Evolutionary conservation across 2,329 filamentous ascomycete genomes (phyloP).

Genomic region (Fusarium longipes): DNA sequence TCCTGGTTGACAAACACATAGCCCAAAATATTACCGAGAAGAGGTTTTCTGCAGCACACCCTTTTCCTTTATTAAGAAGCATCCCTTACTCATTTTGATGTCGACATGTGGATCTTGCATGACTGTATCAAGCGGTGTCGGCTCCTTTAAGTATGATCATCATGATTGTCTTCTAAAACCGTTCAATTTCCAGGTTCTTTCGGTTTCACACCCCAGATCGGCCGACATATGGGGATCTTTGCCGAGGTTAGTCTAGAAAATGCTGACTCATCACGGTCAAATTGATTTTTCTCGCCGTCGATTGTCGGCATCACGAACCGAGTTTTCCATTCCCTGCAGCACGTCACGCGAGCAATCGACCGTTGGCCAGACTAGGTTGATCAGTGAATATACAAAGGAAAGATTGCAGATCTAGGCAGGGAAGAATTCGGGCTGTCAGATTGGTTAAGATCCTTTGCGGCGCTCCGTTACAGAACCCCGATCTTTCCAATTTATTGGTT

Average conservation of each 20-base stretch:
- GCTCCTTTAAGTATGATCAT: not conserved
- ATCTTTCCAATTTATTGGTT: not conserved
- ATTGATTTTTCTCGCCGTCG: slow-evolving; percentile 9
- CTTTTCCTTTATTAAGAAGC: not conserved
- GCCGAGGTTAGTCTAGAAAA: slow-evolving; percentile 12
- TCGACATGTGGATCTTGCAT: not conserved
- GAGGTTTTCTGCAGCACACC: not conserved
- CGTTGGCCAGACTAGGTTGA: not conserved
- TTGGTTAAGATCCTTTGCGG: slow-evolving; percentile 3
- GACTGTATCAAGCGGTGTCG: slow-evolving; percentile 30
- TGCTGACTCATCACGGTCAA: slow-evolving; percentile 41
- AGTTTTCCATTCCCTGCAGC: not conserved
- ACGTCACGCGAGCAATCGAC: slow-evolving; percentile 35
- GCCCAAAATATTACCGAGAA: not conserved
- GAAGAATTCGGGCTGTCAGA: slow-evolving; percentile 15
- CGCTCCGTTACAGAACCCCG: not conserved
- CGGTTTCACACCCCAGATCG: slow-evolving; percentile 1
- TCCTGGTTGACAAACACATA: no score
- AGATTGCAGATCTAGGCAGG: slow-evolving; percentile 23
- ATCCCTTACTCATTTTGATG: not conserved
- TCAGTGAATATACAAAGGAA: not conserved
- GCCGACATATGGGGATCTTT: slow-evolving; percentile 21
- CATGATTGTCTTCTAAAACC: rapidly evolving
- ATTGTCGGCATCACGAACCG: slow-evolving; percentile 22
- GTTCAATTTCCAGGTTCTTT: slow-evolving; percentile 4